Evolutionary conservation across 176 grass and related monocot species (phyloP).

Genomic region (Triticum turgidum): DNA sequence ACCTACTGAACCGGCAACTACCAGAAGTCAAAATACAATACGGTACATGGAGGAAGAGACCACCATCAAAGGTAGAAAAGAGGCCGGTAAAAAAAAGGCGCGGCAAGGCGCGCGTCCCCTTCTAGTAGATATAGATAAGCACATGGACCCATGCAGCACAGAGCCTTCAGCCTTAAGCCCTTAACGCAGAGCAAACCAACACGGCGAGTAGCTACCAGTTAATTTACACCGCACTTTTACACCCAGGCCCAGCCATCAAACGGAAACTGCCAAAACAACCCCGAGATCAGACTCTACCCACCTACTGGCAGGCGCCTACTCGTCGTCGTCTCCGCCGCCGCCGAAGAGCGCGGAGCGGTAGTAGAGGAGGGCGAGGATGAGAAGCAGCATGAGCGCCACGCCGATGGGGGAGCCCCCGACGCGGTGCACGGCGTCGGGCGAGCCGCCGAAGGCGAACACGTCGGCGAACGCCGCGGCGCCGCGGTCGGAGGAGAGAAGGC

Average conservation of each 20-base stretch:
- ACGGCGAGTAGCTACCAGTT: neutral
- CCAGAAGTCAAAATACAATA: no score
- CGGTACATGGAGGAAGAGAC: no score
- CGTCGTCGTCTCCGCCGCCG: constrained; percentile 43
- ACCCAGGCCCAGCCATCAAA: neutral
- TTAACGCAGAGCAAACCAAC: neutral
- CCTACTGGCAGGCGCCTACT: neutral
- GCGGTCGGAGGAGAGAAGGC: constrained; percentile 72
- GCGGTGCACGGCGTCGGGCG: constrained; percentile 75
- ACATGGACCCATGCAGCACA: constrained; percentile 22
- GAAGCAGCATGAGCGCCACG: constrained; percentile 58
- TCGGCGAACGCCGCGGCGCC: constrained; percentile 50
- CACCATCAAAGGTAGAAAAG: no score
- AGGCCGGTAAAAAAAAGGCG: no score
- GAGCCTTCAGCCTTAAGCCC: constrained; percentile 33
- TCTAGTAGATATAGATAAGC: neutral
- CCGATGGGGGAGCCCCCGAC: constrained; percentile 64
- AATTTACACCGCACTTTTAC: constrained; percentile 35
- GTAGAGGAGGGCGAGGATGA: constrained; percentile 78
- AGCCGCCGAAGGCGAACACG: constrained; percentile 55
- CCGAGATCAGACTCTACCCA: neutral
- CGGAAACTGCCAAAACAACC: constrained; percentile 5
- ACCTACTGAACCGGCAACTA: no score
- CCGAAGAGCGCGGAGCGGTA: constrained; percentile 59
- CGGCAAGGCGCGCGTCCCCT: no score